Evolutionary conservation across 441 rosid species (phyloP).

Genomic region (Populus hybrid): DNA sequence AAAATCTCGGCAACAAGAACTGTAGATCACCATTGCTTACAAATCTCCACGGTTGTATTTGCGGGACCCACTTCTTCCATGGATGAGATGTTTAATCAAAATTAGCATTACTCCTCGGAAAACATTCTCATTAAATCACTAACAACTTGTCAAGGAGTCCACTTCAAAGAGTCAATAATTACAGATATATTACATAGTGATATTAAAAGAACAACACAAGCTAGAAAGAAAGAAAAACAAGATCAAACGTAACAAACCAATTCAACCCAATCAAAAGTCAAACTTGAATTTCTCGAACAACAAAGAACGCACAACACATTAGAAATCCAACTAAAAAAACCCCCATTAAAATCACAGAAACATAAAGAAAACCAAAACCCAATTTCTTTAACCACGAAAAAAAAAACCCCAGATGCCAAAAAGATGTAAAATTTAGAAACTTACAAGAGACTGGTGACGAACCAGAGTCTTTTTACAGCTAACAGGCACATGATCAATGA

Average conservation of each 20-base stretch:
- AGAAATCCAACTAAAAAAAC: too few relatives aligned
- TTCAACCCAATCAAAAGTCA: not conserved
- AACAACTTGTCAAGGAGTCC: not conserved
- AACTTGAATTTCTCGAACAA: not conserved
- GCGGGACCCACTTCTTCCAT: not conserved
- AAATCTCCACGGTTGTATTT: not conserved
- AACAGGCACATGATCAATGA: slow-evolving; percentile 23
- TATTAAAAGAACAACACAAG: not conserved
- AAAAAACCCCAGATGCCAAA: not conserved
- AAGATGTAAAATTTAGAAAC: slow-evolving; percentile 8
- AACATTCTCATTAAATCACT: not conserved
- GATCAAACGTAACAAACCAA: not conserved
- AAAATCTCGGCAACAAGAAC: slow-evolving; percentile 14
- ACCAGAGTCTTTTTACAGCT: slow-evolving; percentile 54
- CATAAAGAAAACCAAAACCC: not conserved
- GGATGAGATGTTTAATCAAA: not conserved
- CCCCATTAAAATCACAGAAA: not conserved
- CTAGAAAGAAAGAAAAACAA: not conserved
- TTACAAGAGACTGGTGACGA: slow-evolving; percentile 77
- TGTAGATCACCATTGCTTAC: not conserved
- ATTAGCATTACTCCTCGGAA: not conserved
- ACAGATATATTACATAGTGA: too few relatives aligned
- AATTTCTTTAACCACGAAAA: not conserved
- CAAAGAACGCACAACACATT: not conserved
- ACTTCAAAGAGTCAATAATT: not conserved